Percentiles rank a stretch among this genome's conserved stretches.
Evolutionary conservation across 257 asterid species (phyloP).

Genomic region (Plantago elongata): DNA sequence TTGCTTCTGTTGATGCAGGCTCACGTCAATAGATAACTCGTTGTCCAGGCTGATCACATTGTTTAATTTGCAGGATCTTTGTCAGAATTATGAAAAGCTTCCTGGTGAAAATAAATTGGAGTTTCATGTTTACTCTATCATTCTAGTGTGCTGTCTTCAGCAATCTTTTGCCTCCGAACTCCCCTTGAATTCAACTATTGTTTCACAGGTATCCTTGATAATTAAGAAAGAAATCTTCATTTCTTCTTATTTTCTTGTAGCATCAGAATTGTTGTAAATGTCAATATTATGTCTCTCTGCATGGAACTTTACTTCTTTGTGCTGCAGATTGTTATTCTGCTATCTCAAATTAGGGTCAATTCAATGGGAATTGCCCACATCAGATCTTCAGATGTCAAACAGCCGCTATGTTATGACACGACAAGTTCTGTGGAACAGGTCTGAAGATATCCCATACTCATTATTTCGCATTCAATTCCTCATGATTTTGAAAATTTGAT

Average conservation of each 20-base stretch:
- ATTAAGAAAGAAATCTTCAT: slow-evolving; percentile 1
- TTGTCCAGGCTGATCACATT: slow-evolving; percentile 29
- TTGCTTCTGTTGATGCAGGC: slow-evolving; percentile 5
- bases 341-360: slow-evolving; percentile 75
- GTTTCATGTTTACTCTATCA: slow-evolving; percentile 69
- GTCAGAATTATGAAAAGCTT: slow-evolving; percentile 66
- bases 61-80: slow-evolving; percentile 57
- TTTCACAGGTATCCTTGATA: slow-evolving; percentile 50
- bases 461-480: too few relatives aligned
- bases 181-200: slow-evolving; percentile 42
- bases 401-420: slow-evolving; percentile 31
- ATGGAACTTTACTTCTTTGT: neutral
- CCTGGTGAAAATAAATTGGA: slow-evolving; percentile 70
- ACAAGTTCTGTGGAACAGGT: slow-evolving; percentile 82
- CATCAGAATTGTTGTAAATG: neutral
- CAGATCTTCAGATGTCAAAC: slow-evolving; percentile 49
- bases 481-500: too few relatives aligned
- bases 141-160: slow-evolving; percentile 72
- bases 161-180: slow-evolving; percentile 41
- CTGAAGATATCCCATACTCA: neutral
- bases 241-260: neutral
- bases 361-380: slow-evolving; percentile 83
- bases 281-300: neutral
- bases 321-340: slow-evolving; percentile 64
- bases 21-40: slow-evolving; percentile 14